Evolutionary conservation across 768 basidiomycete species (phyloP), one percentile per base, ranked within the genome.

Genomic region (Boletus insuetus): DNA sequence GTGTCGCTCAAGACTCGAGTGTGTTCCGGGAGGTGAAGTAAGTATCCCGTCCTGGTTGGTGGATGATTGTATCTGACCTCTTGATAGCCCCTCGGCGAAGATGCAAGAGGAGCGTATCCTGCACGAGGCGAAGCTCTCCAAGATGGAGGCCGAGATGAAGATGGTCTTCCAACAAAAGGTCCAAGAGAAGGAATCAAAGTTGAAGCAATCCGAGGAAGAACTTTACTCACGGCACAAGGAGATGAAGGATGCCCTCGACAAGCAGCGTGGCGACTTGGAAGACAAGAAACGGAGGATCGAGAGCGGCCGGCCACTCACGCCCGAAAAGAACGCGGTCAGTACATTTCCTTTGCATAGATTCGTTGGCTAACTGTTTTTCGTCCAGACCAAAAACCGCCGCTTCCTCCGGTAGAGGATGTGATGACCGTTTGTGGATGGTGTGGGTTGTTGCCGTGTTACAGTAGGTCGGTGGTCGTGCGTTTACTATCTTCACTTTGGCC

Each of bases 91-190:
- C 58, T 95, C 95, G 46, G 91, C 90, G 55, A 89, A 94, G 74
- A 83, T 93, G 77, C 94, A 95, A 60, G 97, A 99, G 70, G 97
- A 99, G 70, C 91, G 97, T 53, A 80, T 92, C 49, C 74, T 98
- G 68, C 96, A 99, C 75, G 96, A 99, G 76, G 90, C 91, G 63
- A 98, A 98, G 74, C 84, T 99, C 51, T 84, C 92, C 53, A 99
- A 99, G 86, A 98, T 98, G 89, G 97, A 99, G 77, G 91, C 94
- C 53, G 97, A 98, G 81, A 99, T 99, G 97, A 98, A 98, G 85
- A 94, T 96, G 92, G 97, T 99, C 65, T 99, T 99, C 94, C 94
- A 95, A 71, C 97, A 98, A 76, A 99, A 99, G 74, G 97, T 99
- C 52, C 93, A 94, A 72, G 97, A 99, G 73, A 98, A 99, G 80